Conservation (phyloP, 805 yeast species). For the Yarrowia phangngaensis region DNA sequence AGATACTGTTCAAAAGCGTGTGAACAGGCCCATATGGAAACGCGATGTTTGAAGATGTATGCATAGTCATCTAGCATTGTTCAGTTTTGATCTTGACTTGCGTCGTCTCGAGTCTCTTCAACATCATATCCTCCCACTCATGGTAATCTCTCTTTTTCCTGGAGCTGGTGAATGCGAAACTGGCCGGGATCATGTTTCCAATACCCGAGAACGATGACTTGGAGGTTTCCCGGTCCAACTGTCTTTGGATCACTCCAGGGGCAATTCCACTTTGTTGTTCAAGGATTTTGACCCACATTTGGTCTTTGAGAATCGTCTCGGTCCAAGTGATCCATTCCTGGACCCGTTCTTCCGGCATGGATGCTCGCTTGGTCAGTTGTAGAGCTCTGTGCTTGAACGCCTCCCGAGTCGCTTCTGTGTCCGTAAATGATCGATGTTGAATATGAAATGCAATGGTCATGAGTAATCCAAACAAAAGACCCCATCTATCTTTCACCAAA, state of each 20-base stretch:
- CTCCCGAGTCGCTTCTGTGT: constrained; percentile 1
- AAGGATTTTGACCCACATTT: constrained; percentile 35
- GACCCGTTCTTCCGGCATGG: constrained; percentile 28
- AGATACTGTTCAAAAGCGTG: constrained; percentile 41
- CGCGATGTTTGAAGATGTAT: constrained; percentile 40
- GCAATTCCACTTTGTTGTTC: constrained; percentile 34
- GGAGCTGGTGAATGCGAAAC: constrained; percentile 29
- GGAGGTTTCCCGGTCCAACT: constrained; percentile 22
- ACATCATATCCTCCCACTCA: constrained; percentile 28
- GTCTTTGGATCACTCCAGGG: constrained; percentile 3
- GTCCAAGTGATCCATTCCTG: constrained; percentile 40
- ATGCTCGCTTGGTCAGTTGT: constrained; percentile 10
- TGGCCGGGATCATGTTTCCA: constrained; percentile 33
- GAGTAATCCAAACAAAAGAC: constrained; percentile 38
- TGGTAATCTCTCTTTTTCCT: constrained; percentile 28
- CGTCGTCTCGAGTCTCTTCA: too few species aligned
- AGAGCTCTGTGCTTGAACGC: constrained; percentile 23
- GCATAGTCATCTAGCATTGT: constrained; percentile 29
- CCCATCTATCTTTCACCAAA: constrained; percentile 40
- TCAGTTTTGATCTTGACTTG: constrained; percentile 8
- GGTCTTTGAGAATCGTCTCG: constrained; percentile 38
- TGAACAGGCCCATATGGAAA: constrained; percentile 40
- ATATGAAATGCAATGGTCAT: constrained; percentile 23
- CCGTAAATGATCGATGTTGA: constrained; percentile 18
- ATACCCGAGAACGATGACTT: constrained; percentile 31